Base-by-base conservation (phyloP, 139 green algal species). In the Chlamydomonas schloesseri region DNA sequence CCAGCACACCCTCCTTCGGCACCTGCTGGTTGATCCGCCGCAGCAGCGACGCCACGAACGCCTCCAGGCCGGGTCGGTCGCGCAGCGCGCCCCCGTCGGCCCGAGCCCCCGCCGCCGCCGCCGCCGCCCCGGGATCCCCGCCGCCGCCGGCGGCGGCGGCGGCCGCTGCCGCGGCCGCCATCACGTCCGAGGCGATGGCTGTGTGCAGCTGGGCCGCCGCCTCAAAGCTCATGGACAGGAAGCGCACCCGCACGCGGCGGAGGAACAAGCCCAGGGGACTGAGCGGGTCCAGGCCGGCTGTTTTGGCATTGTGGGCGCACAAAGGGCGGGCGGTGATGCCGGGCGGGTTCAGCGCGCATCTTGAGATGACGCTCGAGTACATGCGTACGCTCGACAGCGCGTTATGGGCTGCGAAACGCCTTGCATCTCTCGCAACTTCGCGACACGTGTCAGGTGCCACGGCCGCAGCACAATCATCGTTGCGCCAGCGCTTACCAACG, bases 261-360 rank as follows among this genome's bases (percentile, higher is more conserved):
- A 94, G 50, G 73, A 89, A 93, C 1, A 91, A 58, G 8, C 91
- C 91, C 50, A 94, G 42, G 10, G 86, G 86, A 65, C 64, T 81
- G 64, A 23, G 6, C 0, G 78, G 86, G 64, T 87, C 79, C 29
- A 90, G 58, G 21, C 79, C 86, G 28, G 50, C 86, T 87, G 86
- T 3, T 50, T n/a, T n/a, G n/a, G n/a, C n/a, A n/a, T n/a, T n/a
- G n/a, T n/a, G n/a, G n/a, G n/a, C n/a, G n/a, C n/a, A n/a, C n/a
- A n/a, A n/a, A n/a, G n/a, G n/a, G n/a, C n/a, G n/a, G n/a, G n/a
- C n/a, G n/a, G n/a, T n/a, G n/a, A n/a, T n/a, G n/a, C n/a, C n/a
- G n/a, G n/a, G n/a, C n/a, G n/a, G n/a, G n/a, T n/a, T n/a, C n/a
- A n/a, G n/a, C n/a, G n/a, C n/a, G n/a, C n/a, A n/a, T n/a, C n/a